Percentiles rank a stretch among this genome's conserved stretches.
Conservation (phyloP, 2,329 filamentous ascomycete species). For the Aspergillus quadrilineatus region DNA sequence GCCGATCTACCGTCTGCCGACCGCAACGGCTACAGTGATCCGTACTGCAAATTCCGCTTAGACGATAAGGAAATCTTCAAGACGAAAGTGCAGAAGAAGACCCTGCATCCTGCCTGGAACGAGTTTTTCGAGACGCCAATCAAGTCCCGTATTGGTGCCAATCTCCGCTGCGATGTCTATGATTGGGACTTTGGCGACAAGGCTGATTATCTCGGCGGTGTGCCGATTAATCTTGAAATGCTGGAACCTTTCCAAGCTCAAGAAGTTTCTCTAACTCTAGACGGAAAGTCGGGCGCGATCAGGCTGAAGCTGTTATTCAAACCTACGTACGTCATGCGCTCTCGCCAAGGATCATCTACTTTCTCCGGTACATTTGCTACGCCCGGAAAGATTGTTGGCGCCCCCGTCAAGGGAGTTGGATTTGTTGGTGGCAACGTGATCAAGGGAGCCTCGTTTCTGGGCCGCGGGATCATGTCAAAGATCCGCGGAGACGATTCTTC, state of each 20-base stretch:
- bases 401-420: constrained; percentile 88
- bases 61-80: constrained; percentile 91
- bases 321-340: constrained; percentile 82
- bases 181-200: constrained; percentile 98
- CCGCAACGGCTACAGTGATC: constrained; percentile 94
- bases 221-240: constrained; percentile 71
- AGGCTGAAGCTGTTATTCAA: constrained; percentile 87
- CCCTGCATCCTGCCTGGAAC: constrained; percentile 90
- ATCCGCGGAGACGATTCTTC: constrained; percentile 49
- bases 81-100: constrained; percentile 96
- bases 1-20: constrained; percentile 88
- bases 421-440: constrained; percentile 79
- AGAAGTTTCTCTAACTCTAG: constrained; percentile 71
- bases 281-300: constrained; percentile 85
- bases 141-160: constrained; percentile 77
- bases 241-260: constrained; percentile 83
- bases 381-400: constrained; percentile 87
- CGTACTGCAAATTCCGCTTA: constrained; percentile 91
- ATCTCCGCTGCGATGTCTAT: constrained; percentile 80
- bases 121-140: constrained; percentile 87
- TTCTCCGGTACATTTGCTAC: constrained; percentile 87
- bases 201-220: constrained; percentile 81
- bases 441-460: constrained; percentile 87
- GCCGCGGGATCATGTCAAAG: constrained; percentile 68
- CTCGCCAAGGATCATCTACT: constrained; percentile 85